Percentiles rank a stretch among this genome's conserved stretches.
These are phyloP conservation scores for Papiliotrema flavescens DNA, from an alignment of 1,284 basidiomycete genomes.

Conservation along the genomic window DNA sequence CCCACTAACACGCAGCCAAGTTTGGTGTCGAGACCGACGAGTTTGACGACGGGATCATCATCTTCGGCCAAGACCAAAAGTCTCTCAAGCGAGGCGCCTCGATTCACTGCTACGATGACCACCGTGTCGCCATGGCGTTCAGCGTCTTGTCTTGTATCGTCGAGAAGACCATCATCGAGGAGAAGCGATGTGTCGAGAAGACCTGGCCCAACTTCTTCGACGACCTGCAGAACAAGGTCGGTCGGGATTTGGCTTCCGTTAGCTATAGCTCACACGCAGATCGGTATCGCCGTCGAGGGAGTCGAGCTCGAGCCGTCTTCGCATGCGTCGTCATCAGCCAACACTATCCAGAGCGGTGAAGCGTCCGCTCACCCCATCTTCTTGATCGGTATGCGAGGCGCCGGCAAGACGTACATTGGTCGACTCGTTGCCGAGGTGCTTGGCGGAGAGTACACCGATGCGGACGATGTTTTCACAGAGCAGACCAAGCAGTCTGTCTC, in stretches of 20 bases:
- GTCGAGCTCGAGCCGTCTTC: conserved; percentile 60
- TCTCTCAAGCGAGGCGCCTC: conserved; percentile 66
- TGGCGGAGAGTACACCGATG: conserved; percentile 78
- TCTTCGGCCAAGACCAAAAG: conserved; percentile 69
- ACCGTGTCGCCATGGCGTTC: conserved; percentile 98
- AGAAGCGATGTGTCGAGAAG: conserved; percentile 98
- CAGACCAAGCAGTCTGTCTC: conserved; percentile 64
- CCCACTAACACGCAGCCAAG: conserved; percentile 61
- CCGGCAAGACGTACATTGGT: conserved; percentile 90
- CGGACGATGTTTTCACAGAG: conserved; percentile 74
- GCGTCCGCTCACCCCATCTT: conserved; percentile 64
- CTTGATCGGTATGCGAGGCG: conserved; percentile 94
- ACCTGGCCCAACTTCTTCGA: conserved; percentile 99
- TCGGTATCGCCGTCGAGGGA: conserved; percentile 83
- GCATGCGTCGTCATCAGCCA: conserved; percentile 50
- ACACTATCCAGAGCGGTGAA: conserved; percentile 19
- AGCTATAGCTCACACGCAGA: conserved; percentile 52
- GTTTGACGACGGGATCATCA: conserved; percentile 86
- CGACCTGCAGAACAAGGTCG: conserved; percentile 86
- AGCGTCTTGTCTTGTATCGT: conserved; percentile 77
- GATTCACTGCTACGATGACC: conserved; percentile 96
- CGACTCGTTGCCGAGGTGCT: conserved; percentile 70
- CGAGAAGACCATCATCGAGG: conserved; percentile 76
- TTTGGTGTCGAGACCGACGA: conserved; percentile 92
- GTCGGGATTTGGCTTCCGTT: conserved; percentile 12